A percentile compares a stretch with the other conserved stretches of the same genome.
These are phyloP conservation scores for Sporobolomyces phaffii DNA, from an alignment of 768 basidiomycete genomes.

Conservation along the genomic window DNA sequence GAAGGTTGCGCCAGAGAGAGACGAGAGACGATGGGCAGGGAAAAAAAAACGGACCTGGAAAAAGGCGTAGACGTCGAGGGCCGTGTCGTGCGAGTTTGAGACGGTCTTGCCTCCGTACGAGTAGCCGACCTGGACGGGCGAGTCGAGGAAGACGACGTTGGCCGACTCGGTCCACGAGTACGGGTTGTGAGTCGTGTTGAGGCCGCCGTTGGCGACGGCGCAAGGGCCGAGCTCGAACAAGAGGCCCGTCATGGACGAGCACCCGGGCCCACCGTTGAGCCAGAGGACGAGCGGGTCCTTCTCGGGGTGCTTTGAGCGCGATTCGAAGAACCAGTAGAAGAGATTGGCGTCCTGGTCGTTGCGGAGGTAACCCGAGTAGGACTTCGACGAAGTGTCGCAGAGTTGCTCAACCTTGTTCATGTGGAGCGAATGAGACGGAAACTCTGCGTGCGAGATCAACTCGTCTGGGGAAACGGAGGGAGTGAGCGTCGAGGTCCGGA, in stretches of 20 bases:
- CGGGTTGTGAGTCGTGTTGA: conserved; percentile 65
- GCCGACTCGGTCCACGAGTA: conserved; percentile 72
- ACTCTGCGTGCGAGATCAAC: conserved; percentile 56
- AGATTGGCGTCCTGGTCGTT: conserved; percentile 71
- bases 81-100: conserved; percentile 74
- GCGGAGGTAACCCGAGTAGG: conserved; percentile 78
- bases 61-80: conserved; percentile 66
- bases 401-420: conserved; percentile 58
- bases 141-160: conserved; percentile 48
- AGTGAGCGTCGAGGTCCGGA: conserved; percentile 5
- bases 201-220: conserved; percentile 61
- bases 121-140: conserved; percentile 75
- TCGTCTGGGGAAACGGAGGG: conserved; percentile 55
- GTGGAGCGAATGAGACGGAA: conserved; percentile 57
- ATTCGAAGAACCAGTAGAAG: conserved; percentile 84
- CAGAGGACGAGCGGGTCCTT: conserved; percentile 79
- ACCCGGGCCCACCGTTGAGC: conserved; percentile 47
- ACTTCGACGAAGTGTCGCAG: conserved; percentile 73
- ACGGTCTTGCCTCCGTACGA: conserved; percentile 74
- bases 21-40: too few relatives aligned
- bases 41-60: conserved; percentile 33
- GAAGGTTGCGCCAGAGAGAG: too few relatives aligned
- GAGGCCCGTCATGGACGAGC: conserved; percentile 58
- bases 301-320: conserved; percentile 59
- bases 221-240: conserved; percentile 92